phyloP scores from a whole-genome alignment of 2,329 filamentous ascomycete species.

The Fusarium sp. region DNA sequence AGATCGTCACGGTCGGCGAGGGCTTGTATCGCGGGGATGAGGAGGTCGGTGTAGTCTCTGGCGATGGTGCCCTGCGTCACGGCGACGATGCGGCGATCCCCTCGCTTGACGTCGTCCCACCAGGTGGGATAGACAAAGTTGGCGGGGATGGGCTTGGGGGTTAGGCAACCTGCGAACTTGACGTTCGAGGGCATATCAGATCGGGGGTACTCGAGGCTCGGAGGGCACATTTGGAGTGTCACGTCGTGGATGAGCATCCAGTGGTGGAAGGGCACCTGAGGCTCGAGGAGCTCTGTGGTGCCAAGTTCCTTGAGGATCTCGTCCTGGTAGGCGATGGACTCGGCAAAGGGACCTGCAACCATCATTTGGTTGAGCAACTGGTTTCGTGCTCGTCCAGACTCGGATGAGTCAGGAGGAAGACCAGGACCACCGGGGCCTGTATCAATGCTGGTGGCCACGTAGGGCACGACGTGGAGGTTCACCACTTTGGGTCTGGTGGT shows the following conservation, averaged over 20 bases:
- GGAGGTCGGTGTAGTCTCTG: constrained; percentile 53
- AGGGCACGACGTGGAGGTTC: constrained; percentile 53
- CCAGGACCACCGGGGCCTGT: constrained; percentile 53
- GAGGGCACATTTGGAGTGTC: constrained; percentile 52
- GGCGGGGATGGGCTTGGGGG: constrained; percentile 45
- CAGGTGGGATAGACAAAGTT: constrained; percentile 54
- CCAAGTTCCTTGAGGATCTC: constrained; percentile 46
- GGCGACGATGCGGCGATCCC: constrained; percentile 55
- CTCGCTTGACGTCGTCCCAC: constrained; percentile 56
- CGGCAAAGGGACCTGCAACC: constrained; percentile 37
- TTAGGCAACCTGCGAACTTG: constrained; percentile 57
- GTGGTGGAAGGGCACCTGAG: constrained; percentile 40
- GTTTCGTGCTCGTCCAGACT: constrained; percentile 52
- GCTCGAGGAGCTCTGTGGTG: constrained; percentile 34
- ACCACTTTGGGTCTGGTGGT: constrained; percentile 50
- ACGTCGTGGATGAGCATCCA: constrained; percentile 48
- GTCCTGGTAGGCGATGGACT: constrained; percentile 37
- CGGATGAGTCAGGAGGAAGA: constrained; percentile 52
- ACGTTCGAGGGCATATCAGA: constrained; percentile 53
- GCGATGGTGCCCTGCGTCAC: constrained; percentile 62
- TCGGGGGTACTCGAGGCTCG: constrained; percentile 54
- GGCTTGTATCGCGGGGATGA: constrained; percentile 58
- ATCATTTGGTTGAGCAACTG: constrained; percentile 41
- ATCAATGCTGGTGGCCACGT: constrained; percentile 52
- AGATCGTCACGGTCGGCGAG: constrained; percentile 55